Evolutionary conservation across 768 basidiomycete genomes (phyloP).

Genomic region (Nevesoporus exiguus): DNA sequence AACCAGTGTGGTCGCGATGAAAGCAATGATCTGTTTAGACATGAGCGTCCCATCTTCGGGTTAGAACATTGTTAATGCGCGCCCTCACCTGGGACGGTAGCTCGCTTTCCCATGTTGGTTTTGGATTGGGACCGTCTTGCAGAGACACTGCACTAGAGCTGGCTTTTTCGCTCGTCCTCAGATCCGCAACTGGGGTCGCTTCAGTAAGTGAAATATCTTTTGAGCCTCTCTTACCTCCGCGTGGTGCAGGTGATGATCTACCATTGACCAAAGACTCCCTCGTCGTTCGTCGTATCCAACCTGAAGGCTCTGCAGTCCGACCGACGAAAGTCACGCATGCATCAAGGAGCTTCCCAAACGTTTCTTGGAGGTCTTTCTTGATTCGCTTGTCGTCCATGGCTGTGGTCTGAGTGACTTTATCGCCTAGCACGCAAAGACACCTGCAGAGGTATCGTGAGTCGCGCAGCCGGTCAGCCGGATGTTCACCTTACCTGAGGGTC

Average conservation of each 20-base stretch:
- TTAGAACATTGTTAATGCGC: constrained; percentile 16
- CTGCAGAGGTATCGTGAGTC: constrained; percentile 35
- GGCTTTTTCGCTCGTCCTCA: constrained; percentile 60
- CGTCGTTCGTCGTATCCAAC: constrained; percentile 71
- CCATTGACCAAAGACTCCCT: constrained; percentile 69
- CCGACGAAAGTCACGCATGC: constrained; percentile 70
- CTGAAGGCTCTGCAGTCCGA: constrained; percentile 68
- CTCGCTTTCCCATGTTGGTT: constrained; percentile 27
- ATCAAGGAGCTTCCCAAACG: constrained; percentile 82
- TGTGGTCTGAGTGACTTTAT: constrained; percentile 83
- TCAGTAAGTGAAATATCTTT: not conserved
- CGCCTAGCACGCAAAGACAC: constrained; percentile 73
- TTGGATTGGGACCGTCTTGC: constrained; percentile 27
- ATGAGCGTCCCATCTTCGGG: constrained; percentile 7
- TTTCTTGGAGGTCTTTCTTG: constrained; percentile 91
- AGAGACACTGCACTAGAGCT: constrained; percentile 43
- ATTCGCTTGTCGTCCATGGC: constrained; percentile 87
- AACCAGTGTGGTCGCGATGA: constrained; percentile 63
- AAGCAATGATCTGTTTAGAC: constrained; percentile 59
- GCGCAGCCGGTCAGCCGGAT: not conserved
- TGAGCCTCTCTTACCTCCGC: constrained; percentile 40
- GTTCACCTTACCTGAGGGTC: constrained; percentile 57
- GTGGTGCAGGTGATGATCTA: constrained; percentile 64
- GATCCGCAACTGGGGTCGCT: constrained; percentile 30
- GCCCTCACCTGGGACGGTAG: constrained; percentile 27